Percentiles rank a stretch among this genome's conserved stretches.
Conservation (phyloP, 345 rosid genomes). For the Jatropha curcas region DNA sequence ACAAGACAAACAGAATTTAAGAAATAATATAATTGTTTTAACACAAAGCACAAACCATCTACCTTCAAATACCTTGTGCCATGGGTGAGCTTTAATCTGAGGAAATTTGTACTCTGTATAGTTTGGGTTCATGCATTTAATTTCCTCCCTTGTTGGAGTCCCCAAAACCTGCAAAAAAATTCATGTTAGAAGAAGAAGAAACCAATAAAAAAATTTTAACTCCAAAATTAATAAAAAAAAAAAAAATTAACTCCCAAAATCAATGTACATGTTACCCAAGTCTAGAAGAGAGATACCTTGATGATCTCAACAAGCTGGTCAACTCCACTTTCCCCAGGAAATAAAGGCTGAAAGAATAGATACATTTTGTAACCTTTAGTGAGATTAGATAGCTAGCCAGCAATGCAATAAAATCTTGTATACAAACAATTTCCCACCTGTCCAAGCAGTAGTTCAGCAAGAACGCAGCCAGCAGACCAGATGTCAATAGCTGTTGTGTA, state of each 20-base stretch:
- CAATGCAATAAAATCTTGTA: constrained; percentile 8
- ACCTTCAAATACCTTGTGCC: constrained; percentile 78
- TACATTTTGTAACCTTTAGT: background rate
- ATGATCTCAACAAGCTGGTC: constrained; percentile 98
- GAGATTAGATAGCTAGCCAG: background rate
- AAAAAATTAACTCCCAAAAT: background rate
- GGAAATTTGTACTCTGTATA: constrained; percentile 96
- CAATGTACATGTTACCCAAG: background rate
- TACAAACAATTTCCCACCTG: constrained; percentile 47
- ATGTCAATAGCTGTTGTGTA: constrained; percentile 90
- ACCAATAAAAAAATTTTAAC: constrained; percentile 3
- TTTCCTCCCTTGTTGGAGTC: constrained; percentile 98
- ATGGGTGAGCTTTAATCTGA: constrained; percentile 97
- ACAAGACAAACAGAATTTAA: constrained; percentile 5
- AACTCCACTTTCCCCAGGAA: constrained; percentile 97
- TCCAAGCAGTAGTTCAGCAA: constrained; percentile 91
- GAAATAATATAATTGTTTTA: background rate
- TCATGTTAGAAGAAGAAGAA: constrained; percentile 8
- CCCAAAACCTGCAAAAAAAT: constrained; percentile 68
- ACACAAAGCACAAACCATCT: constrained; percentile 8
- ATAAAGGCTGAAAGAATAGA: constrained; percentile 66
- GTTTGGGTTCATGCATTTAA: constrained; percentile 97
- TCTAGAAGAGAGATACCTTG: constrained; percentile 52
- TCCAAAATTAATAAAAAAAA: too few relatives aligned
- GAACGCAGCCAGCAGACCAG: constrained; percentile 98